Base-by-base conservation (phyloP, 768 basidiomycete genomes). In the Leccinum variicolor region DNA sequence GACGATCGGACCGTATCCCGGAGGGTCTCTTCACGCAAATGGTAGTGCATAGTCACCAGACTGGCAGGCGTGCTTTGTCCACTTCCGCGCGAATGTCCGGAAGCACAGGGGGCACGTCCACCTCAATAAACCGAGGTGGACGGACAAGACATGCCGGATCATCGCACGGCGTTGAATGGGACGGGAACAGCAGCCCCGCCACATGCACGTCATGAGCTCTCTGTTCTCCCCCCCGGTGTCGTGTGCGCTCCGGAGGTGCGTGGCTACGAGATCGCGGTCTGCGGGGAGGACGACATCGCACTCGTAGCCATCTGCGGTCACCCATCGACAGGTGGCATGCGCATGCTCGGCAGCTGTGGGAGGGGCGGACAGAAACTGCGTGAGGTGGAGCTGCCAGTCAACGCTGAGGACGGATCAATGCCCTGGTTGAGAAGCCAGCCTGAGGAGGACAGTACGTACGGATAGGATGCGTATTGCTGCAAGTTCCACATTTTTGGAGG, bases 41-140 rank as follows among this genome's bases (percentile, higher is more conserved):
- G 28, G 50, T 50, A 13, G 6, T 19, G 17, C 19, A 14, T 21
- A 5, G 6, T 11, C 50, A 33, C n/a, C 23, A 13, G 3, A 7
- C 7, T 31, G 25, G n/a, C 57, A 59, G 1, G 15, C 9, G n/a
- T 60, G 59, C 15, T 5, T 7, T 2, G 33, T 59, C 23, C 48
- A 19, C 41, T 7, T 53, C 14, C 59, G 36, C 21, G 59, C 14
- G 26, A 60, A 59, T 5, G 31, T 50, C 21, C 6, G 53, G 1
- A 8, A 25, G 9, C 59, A 60, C 4, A 25, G 31, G 19, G 59
- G 59, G 19, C 59, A 60, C 4, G 21, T 59, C 59, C 59, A 60
- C 48, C 21, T 53, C 25, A 60, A 28, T 9, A 60, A 17, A 5
- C 26, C 6, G 1, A 53, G 15, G 9, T 60, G 59, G 2, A 50